Conservation (phyloP, 139 green algal species). For the Zygnema cylindricum region DNA sequence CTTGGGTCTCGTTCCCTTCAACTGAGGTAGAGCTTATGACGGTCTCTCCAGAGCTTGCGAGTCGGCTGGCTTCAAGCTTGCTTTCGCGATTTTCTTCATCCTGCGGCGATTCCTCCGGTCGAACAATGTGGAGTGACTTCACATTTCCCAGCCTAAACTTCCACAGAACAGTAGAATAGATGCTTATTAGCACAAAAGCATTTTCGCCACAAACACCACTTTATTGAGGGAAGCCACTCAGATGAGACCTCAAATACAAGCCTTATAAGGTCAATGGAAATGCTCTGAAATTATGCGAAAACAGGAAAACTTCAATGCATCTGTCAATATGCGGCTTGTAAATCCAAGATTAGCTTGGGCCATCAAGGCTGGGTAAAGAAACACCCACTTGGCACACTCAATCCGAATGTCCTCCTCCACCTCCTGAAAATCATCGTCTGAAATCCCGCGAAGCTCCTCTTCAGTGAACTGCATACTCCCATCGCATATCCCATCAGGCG, state of each 20-base stretch:
- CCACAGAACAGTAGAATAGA: too few relatives aligned
- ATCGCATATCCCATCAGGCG: too few relatives aligned
- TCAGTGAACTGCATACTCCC: conserved; percentile 31
- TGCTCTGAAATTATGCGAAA: too few relatives aligned
- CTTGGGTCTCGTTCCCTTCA: not conserved
- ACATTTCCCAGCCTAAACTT: conserved; percentile 54
- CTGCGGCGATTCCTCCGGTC: not conserved
- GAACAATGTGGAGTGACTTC: conserved; percentile 47
- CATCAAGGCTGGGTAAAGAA: not conserved
- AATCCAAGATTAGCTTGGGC: too few relatives aligned
- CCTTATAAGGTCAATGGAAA: too few relatives aligned
- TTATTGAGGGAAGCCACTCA: too few relatives aligned
- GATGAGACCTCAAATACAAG: too few relatives aligned
- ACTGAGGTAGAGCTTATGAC: not conserved
- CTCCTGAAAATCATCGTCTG: conserved; percentile 37
- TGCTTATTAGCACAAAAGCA: too few relatives aligned
- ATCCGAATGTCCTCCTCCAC: conserved; percentile 57
- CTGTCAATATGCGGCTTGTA: too few relatives aligned
- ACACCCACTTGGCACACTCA: conserved; percentile 40
- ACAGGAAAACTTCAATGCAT: too few relatives aligned
- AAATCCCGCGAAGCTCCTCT: conserved; percentile 36
- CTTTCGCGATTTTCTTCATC: conserved; percentile 12
- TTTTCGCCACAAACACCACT: too few relatives aligned
- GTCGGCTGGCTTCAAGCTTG: not conserved
- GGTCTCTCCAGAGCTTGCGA: not conserved